Evolutionary conservation across 345 rosid species (phyloP), one percentile per base, ranked within the genome.

Genomic region (Streptanthus diversifolius): DNA sequence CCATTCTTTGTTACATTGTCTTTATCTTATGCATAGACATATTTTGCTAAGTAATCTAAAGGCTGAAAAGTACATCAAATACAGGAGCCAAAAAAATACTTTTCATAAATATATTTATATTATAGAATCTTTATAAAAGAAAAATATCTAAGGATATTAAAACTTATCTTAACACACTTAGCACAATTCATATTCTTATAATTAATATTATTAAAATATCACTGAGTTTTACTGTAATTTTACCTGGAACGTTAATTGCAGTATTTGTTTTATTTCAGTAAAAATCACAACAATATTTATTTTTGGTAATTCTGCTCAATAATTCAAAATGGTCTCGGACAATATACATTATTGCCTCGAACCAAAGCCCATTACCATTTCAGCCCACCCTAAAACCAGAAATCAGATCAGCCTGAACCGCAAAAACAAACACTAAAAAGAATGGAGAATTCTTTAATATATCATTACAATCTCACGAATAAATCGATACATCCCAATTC

Each of bases 1-100:
- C 72, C 77, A 65, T 73, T 73, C 66, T 55, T 73, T 64, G 71
- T 64, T 73, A 73, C 19, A 55, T 5, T 9, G 66, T 65, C 49
- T 55, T 64, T 73, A 55, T 73, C 77, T 73, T 65, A 55, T 65
- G 66, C n/a, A 21, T 65, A 45, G 43, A 40, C 1, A 12, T 61
- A 1, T 49, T 61, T 39, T 40, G 54, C 17, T 7, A 48, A 27
- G 22, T 61, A n/a, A 36, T 24, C 25, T 30, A 10, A 19, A 51
- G 15, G 15, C 14, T 51, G 8, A 72, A 54, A 29, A 30, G 55
- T 49, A 22, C 29, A 49, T 49, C 10, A 48, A 21, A 7, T 49
- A 53, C 17, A 21, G 44, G 43, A 32, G 43, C 43, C 43, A 27
- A 53, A 53, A 53, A 53, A 47, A 25, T 25, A 13, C 13, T 25